These are phyloP conservation scores for Tetrapisispora phaffii DNA, from an alignment of 805 yeast genomes.

Conservation along the genomic window DNA sequence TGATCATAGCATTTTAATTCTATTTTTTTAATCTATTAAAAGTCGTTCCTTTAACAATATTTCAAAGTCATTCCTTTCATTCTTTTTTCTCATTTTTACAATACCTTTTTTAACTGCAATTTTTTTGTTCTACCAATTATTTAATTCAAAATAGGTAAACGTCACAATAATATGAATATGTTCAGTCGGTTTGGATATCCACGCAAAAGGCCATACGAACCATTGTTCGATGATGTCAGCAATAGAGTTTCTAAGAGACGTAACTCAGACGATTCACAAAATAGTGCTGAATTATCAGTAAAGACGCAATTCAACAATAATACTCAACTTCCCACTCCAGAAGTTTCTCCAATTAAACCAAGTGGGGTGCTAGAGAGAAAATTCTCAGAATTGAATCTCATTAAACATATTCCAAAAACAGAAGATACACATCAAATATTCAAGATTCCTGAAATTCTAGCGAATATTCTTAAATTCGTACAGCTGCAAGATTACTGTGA, in stretches of 20 bases:
- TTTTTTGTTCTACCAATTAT: too few relatives aligned
- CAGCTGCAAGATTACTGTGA: constrained; percentile 40
- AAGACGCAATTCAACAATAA: background rate
- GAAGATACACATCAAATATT: constrained; percentile 39
- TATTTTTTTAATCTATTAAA: background rate
- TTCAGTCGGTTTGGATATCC: too few relatives aligned
- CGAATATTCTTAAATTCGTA: constrained; percentile 41
- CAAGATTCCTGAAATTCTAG: constrained; percentile 66
- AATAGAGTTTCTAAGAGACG: constrained; percentile 8
- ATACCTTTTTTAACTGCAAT: too few relatives aligned
- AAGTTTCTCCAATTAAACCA: constrained; percentile 2
- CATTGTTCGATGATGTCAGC: constrained; percentile 6
- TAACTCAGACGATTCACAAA: background rate
- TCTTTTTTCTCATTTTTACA: too few relatives aligned
- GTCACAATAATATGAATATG: background rate
- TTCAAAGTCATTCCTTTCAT: background rate
- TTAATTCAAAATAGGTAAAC: background rate
- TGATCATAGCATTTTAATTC: background rate
- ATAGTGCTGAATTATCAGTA: background rate
- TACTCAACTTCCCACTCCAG: constrained; percentile 2
- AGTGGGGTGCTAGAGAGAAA: constrained; percentile 3
- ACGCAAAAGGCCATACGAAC: constrained; percentile 13
- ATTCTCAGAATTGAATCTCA: constrained; percentile 7
- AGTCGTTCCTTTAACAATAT: background rate
- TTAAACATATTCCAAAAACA: background rate